phyloP scores from a whole-genome alignment of 164 flowering plant species.

The Houttuynia cordata region DNA sequence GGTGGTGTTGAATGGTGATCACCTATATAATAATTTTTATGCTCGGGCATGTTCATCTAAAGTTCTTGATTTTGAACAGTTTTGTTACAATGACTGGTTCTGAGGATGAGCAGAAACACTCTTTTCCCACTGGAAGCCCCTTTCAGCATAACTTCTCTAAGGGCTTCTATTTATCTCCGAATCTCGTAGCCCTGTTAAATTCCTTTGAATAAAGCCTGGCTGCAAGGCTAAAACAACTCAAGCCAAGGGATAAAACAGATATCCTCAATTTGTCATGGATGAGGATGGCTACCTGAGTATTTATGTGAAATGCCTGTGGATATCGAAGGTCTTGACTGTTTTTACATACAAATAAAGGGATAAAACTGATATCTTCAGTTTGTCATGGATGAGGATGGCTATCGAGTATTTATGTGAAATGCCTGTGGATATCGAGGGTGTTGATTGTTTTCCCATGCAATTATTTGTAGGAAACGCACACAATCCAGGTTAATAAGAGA shows the following conservation, averaged over 20 bases:
- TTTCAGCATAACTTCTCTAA: constrained; percentile 59
- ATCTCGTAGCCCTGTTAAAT: constrained; percentile 31
- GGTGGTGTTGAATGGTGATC: no score
- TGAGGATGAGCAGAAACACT: constrained; percentile 59
- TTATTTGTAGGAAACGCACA: no score
- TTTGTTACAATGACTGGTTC: constrained; percentile 55
- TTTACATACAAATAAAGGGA: no score
- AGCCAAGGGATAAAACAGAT: constrained; percentile 33
- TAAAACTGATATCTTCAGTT: constrained; percentile 39
- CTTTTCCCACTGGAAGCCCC: constrained; percentile 71
- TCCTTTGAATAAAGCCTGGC: constrained; percentile 54
- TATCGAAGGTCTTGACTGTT: no score
- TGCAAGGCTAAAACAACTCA: constrained; percentile 44
- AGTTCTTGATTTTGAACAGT: neutral
- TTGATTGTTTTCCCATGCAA: no score
- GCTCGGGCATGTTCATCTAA: neutral
- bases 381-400: constrained; percentile 81
- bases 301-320: constrained; percentile 62
- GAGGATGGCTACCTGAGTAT: constrained; percentile 51
- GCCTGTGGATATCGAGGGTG: constrained; percentile 56
- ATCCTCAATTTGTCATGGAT: constrained; percentile 73
- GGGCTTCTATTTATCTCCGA: constrained; percentile 45
- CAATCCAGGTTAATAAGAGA: no score
- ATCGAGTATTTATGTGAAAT: constrained; percentile 55
- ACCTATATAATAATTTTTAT: no score